Evolutionary conservation across 495 filamentous ascomycete species (phyloP).

Genomic region (Penicillium crystallinum): DNA sequence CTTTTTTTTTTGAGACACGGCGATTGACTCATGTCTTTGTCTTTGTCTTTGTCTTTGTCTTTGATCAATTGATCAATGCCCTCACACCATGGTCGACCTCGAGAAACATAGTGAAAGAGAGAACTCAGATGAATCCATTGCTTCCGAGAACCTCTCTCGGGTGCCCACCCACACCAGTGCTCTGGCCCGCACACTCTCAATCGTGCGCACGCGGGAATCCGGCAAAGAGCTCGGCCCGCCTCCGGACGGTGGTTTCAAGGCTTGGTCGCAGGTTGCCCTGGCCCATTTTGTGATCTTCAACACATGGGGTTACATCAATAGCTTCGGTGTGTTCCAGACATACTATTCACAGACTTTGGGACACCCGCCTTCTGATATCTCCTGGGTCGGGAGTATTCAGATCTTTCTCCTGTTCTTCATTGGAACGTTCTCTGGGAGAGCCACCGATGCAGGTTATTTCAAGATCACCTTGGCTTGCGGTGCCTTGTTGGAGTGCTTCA

Average conservation of each 20-base stretch:
- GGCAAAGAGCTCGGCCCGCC: constrained; percentile 48
- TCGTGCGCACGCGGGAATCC: constrained; percentile 43
- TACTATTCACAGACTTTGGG: constrained; percentile 57
- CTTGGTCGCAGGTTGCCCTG: constrained; percentile 64
- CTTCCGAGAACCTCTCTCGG: constrained; percentile 17
- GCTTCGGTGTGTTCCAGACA: constrained; percentile 75
- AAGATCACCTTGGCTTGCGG: constrained; percentile 51
- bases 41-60: no score
- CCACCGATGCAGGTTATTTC: constrained; percentile 68
- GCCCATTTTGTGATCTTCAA: constrained; percentile 64
- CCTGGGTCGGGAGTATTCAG: constrained; percentile 72
- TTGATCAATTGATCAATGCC: no score
- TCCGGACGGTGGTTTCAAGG: constrained; percentile 52
- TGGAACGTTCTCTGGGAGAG: constrained; percentile 61
- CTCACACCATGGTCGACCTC: background rate
- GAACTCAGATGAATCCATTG: constrained; percentile 21
- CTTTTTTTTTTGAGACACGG: no score
- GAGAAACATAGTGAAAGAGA: no score
- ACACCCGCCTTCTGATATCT: constrained; percentile 59
- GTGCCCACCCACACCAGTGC: constrained; percentile 27
- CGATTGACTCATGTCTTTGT: background rate
- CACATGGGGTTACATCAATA: constrained; percentile 73
- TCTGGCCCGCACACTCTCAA: constrained; percentile 29
- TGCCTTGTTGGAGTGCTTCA: constrained; percentile 53
- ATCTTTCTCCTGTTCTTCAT: constrained; percentile 70